Conservation (phyloP, 2,329 filamentous ascomycete species). For the Eurotiales sp. region DNA sequence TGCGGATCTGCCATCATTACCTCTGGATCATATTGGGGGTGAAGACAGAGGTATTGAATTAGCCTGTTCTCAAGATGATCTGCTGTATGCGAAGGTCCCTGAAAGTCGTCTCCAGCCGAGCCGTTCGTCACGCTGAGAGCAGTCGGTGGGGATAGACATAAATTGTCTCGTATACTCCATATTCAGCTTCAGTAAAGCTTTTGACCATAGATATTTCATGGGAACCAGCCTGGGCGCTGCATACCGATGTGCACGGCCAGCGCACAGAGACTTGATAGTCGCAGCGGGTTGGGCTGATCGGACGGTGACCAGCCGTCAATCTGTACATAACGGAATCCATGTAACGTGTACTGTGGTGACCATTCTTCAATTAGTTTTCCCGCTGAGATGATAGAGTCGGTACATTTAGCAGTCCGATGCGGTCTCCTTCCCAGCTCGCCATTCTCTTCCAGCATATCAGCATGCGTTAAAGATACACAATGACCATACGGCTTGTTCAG, state of each 20-base stretch:
- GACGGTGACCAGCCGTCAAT: conserved; percentile 42
- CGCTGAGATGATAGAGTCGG: conserved; percentile 36
- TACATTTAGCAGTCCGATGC: conserved; percentile 39
- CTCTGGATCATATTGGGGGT: conserved; percentile 21
- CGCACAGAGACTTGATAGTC: conserved; percentile 18
- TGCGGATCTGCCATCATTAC: conserved; percentile 19
- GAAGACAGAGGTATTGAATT: conserved; percentile 24
- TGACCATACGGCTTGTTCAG: conserved; percentile 19
- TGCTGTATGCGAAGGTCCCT: conserved; percentile 43
- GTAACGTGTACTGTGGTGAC: conserved; percentile 49
- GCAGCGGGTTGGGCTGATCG: conserved; percentile 13
- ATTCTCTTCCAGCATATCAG: conserved; percentile 51
- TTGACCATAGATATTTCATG: conserved; percentile 47
- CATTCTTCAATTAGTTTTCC: conserved; percentile 27
- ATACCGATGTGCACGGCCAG: conserved; percentile 51
- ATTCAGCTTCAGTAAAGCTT: conserved; percentile 51
- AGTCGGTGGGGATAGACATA: conserved; percentile 57
- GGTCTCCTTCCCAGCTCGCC: conserved; percentile 40
- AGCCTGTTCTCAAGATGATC: conserved; percentile 24
- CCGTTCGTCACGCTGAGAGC: conserved; percentile 54
- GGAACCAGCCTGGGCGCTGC: conserved; percentile 46
- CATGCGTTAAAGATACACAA: conserved; percentile 43
- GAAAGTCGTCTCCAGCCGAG: conserved; percentile 53
- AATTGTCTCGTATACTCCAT: conserved; percentile 59
- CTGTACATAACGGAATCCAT: conserved; percentile 50